phyloP scores from a whole-genome alignment of 768 basidiomycete genomes.

The Tylopilus rubrobrunneus region DNA sequence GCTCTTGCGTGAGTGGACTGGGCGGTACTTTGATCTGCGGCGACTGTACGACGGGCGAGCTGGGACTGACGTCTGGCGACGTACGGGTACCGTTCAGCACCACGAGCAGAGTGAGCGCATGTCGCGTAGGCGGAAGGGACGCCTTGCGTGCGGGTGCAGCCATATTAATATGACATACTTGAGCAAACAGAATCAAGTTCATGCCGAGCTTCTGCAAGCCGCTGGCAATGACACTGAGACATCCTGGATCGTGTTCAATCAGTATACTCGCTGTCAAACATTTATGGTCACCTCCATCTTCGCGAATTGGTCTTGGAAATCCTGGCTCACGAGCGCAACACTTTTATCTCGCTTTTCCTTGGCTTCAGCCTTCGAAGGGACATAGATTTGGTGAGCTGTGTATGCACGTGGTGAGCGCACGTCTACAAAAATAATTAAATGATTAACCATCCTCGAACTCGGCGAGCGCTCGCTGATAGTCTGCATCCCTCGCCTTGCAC shows the following conservation, averaged over 20 bases:
- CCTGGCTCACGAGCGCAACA: constrained; percentile 37
- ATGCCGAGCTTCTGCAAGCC: no score
- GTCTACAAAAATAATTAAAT: constrained; percentile 3
- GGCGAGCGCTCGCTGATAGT: constrained; percentile 49
- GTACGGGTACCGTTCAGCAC: constrained; percentile 6
- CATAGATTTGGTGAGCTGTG: constrained; percentile 48
- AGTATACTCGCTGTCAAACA: constrained; percentile 5
- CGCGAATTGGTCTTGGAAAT: constrained; percentile 51
- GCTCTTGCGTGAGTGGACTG: constrained; percentile 35
- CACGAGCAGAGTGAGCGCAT: constrained; percentile 14
- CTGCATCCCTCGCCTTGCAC: constrained; percentile 54
- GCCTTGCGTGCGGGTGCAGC: constrained; percentile 1
- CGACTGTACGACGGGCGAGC: constrained; percentile 31
- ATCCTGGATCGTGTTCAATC: constrained; percentile 25
- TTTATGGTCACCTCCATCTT: constrained; percentile 38
- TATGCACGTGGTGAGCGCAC: constrained; percentile 2
- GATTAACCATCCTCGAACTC: constrained; percentile 51
- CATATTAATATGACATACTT: no score
- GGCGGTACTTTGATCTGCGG: constrained; percentile 31
- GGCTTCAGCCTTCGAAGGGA: constrained; percentile 44
- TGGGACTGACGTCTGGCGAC: not conserved
- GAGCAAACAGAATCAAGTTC: no score
- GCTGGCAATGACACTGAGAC: constrained; percentile 5
- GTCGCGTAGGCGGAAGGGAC: constrained; percentile 21
- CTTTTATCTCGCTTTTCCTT: constrained; percentile 36